A percentile compares a stretch with the other conserved stretches of the same genome.
Evolutionary conservation across 2,329 filamentous ascomycete species (phyloP).

Genomic region (Arthrinium puccinioides): DNA sequence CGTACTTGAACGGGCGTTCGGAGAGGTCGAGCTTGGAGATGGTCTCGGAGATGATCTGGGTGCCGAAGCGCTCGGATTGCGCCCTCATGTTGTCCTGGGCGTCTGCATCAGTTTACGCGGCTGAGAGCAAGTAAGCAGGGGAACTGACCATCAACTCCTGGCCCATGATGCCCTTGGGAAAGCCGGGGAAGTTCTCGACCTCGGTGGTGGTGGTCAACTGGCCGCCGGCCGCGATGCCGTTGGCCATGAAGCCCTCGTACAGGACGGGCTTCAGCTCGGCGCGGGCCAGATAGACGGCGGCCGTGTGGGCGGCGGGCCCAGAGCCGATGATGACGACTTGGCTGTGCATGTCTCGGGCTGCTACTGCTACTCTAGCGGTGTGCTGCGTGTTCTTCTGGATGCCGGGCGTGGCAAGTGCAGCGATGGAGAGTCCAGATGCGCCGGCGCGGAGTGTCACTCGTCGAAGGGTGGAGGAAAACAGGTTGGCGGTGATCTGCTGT

Average conservation of each 20-base stretch:
- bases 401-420: conserved; percentile 58
- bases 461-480: conserved; percentile 82
- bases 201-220: conserved; percentile 98
- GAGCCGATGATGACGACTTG: conserved; percentile 93
- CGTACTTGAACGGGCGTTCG: conserved; percentile 81
- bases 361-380: conserved; percentile 16
- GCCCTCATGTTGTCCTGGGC: conserved; percentile 75
- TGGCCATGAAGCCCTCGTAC: conserved; percentile 97
- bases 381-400: conserved; percentile 41
- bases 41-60: conserved; percentile 87
- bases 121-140: not conserved
- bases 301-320: conserved; percentile 94
- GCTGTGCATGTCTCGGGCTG: conserved; percentile 70
- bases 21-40: conserved; percentile 83
- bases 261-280: conserved; percentile 92
- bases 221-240: conserved; percentile 90
- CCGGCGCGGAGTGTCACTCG: conserved; percentile 67
- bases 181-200: conserved; percentile 96
- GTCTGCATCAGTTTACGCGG: conserved; percentile 1
- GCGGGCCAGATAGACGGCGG: conserved; percentile 90
- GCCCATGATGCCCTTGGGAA: conserved; percentile 83
- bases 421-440: conserved; percentile 64
- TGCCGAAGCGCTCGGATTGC: conserved; percentile 89
- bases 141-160: conserved; percentile 69
- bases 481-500: conserved; percentile 58